Base-by-base conservation (phyloP, 1,139 yeast species). In the Blastobotrys buckinghamii region DNA sequence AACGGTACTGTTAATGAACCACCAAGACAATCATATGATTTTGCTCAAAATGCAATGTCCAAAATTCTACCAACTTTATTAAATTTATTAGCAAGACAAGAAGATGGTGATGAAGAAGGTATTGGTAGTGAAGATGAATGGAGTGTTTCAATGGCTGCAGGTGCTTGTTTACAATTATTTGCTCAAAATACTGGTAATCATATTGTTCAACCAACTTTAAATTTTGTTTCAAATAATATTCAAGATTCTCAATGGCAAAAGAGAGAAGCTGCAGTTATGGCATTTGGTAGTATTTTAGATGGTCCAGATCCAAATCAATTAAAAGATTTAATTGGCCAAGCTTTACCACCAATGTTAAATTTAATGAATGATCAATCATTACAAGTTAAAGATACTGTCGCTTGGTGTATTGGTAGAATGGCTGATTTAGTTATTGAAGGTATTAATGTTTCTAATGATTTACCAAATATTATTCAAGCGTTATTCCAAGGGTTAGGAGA, bases 61-160 rank as follows among this genome's bases (percentile, higher is more conserved):
- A 95, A 87, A 60, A 95, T 92, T 16, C 76, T 92, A 53, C 98
- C 98, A 34, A 87, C 95, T 20, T 73, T 92, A 54, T 76, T 92
- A 59, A 75, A 78, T 36, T 74, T 92, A 53, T 77, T 92, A 55
- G 86, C 94, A 13, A 79, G 89, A 65, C 97, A 89, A 67, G 92
- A 88, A 64, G 82, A 86, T 33, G 58, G 62, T 24, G 81, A 76
- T 53, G 32, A 29, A 29, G 32, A 29, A 29, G 32, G 32, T 6
- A 9, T 29, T 29, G 58, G 62, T 24, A 81, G 76, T 53, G 97
- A 89, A 65, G 98, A 92, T 63, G 95, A 88, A 61, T 92, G 98
- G 98, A 85, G 90, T 50, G 95, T 89, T 42, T 82, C 97, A 8
- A 92, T 92, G 98, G 97, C 98, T 46, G 96, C 98, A 1, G 98